Conservation (phyloP, 2,329 filamentous ascomycete species). For the Beauveria australis region DNA sequence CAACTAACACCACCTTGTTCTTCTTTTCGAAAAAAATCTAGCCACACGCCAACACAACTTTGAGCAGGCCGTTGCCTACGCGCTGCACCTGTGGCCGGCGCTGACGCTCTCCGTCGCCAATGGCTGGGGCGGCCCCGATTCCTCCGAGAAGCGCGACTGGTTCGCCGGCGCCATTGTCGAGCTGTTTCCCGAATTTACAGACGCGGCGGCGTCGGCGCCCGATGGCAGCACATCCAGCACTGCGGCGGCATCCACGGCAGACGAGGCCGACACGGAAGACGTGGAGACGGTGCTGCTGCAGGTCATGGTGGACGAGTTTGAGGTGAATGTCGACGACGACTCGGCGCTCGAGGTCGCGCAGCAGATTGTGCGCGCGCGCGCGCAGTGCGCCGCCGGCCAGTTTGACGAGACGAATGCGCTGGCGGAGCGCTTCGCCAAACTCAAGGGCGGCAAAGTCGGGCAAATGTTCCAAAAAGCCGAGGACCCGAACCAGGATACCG, state of each 20-base stretch:
- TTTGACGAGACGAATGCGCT: constrained; percentile 58
- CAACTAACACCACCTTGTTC: neutral
- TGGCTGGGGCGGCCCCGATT: constrained; percentile 79
- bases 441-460: constrained; percentile 50
- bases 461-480: constrained; percentile 47
- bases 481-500: constrained; percentile 49
- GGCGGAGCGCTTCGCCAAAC: constrained; percentile 53
- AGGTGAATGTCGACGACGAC: constrained; percentile 85
- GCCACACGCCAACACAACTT: constrained; percentile 57
- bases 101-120: constrained; percentile 81
- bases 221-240: constrained; percentile 2
- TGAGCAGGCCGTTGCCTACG: constrained; percentile 79
- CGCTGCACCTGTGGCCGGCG: constrained; percentile 80
- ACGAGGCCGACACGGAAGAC: constrained; percentile 64
- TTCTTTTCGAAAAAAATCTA: constrained; percentile 19
- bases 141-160: constrained; percentile 88
- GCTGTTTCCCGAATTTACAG: constrained; percentile 62
- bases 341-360: constrained; percentile 66
- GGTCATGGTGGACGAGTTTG: constrained; percentile 93
- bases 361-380: constrained; percentile 60
- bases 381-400: constrained; percentile 55
- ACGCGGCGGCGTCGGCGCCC: constrained; percentile 19
- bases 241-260: constrained; percentile 15
- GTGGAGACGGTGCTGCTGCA: constrained; percentile 79
- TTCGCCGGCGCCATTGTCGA: constrained; percentile 82